A percentile compares a stretch with the other conserved stretches of the same genome.
Conservation (phyloP, 148 eudicot genomes). For the Vaccinium corymbosum region DNA sequence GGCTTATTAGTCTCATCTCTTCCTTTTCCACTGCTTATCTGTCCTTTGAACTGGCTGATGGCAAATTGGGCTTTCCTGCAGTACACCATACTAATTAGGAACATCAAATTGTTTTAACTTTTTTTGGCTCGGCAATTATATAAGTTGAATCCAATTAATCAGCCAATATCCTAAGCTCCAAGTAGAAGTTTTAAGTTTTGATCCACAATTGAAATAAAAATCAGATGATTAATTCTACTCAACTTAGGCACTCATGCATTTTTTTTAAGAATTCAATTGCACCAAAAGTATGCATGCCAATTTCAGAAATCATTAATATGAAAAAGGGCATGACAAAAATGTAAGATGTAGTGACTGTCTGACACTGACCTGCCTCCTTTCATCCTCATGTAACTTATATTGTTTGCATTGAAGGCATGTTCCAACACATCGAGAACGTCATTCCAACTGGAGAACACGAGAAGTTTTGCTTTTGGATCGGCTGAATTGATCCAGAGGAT, state of each 20-base stretch:
- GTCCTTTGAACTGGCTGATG: conserved; percentile 70
- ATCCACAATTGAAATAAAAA: background rate
- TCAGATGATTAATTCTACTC: background rate
- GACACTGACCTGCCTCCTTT: conserved; percentile 78
- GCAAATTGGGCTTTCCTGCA: conserved; percentile 78
- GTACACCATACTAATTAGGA: background rate
- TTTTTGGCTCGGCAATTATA: background rate
- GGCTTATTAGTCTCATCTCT: conserved; percentile 18
- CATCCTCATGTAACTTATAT: conserved; percentile 74
- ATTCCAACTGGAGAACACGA: conserved; percentile 96
- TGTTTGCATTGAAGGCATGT: conserved; percentile 76
- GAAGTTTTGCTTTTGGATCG: conserved; percentile 69
- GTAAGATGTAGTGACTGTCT: background rate
- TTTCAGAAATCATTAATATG: background rate
- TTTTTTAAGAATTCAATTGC: background rate
- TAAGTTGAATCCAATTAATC: conserved; percentile 13
- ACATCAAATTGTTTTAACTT: background rate
- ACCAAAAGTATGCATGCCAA: background rate
- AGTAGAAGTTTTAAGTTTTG: background rate
- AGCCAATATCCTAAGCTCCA: background rate
- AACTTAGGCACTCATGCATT: too few species aligned
- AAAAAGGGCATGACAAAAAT: background rate
- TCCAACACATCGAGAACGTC: conserved; percentile 93
- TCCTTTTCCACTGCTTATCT: conserved; percentile 27
- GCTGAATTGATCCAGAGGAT: conserved; percentile 70